These are phyloP conservation scores for Epichloe glyceriae DNA, from an alignment of 2,329 filamentous ascomycete species.

Conservation along the genomic window DNA sequence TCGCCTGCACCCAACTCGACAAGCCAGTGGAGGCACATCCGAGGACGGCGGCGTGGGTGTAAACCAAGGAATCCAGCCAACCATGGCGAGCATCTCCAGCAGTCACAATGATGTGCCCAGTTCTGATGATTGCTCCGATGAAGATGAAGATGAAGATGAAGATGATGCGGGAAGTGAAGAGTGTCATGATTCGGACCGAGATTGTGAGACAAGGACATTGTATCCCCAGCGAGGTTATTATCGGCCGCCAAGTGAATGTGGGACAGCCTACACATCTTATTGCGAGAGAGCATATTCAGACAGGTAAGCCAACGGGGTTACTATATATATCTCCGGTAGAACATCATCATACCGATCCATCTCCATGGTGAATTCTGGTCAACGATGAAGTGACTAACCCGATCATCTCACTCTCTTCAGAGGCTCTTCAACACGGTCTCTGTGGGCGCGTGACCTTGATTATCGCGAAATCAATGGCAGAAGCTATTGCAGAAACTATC, in stretches of 20 bases:
- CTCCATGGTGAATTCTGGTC: no score
- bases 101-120: conserved; percentile 17
- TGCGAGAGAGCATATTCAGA: conserved; percentile 18
- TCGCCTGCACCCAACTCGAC: neutral
- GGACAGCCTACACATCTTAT: conserved; percentile 20
- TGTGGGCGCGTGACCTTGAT: conserved; percentile 38
- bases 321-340: no score
- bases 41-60: conserved; percentile 15
- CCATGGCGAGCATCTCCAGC: conserved; percentile 24
- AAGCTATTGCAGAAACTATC: conserved; percentile 49
- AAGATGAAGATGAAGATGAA: neutral
- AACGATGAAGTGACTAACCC: neutral
- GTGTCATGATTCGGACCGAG: conserved; percentile 14
- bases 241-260: conserved; percentile 20
- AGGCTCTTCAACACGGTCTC: conserved; percentile 33
- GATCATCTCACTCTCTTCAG: conserved; percentile 10
- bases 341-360: no score
- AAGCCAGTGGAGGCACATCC: neutral
- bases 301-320: conserved; percentile 23
- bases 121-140: conserved; percentile 11
- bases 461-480: conserved; percentile 48
- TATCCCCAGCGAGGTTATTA: conserved; percentile 30
- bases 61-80: conserved; percentile 22
- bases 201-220: conserved; percentile 28
- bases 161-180: conserved; percentile 7